Evolutionary conservation across 2,329 filamentous ascomycete species (phyloP), one percentile per base, ranked within the genome.

Genomic region (Fusarium sp.): DNA sequence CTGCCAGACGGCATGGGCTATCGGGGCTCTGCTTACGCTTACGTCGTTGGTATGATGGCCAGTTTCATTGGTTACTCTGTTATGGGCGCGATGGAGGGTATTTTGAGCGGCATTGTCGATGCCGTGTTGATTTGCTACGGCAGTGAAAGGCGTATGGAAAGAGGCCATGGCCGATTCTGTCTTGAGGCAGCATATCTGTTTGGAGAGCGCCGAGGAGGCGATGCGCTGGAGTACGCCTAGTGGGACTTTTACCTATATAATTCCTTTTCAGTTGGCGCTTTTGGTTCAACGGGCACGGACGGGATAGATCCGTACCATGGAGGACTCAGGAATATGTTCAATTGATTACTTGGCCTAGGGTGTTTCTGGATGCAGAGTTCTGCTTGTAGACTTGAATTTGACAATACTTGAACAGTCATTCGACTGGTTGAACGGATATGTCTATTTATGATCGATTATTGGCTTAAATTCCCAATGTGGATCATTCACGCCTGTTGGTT

Each of bases 31-130:
- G 84, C 96, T 23, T 99, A 99, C 77, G 96, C 95, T 4, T 99
- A 98, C 75, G 88, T 98, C 3, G 93, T 99, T 21, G 96, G 94
- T 11, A 79, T 99, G 66, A 91, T 98, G 70, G 96, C 96, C 17
- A 93, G 92, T 63, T 94, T 95, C 54, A 97, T 99, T 71, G 96
- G 96, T 10, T 99, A 96, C 90, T 94, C 93, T 7, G 90, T 98
- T 2, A 83, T 99, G 49, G 93, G 94, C 25, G 91, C 94, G 3
- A 95, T 97, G 86, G 94, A 97, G 76, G 92, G 93, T 15, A 91
- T 97, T 18, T 81, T 97, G 23, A 92, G 92, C 50, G 93, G 93
- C 52, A 94, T 97, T 51, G 87, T 97, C 6, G 94, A 97, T 78
- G 94, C 91, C 5, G 90, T 93, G 35, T 87, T 98, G 23, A 90